Evolutionary conservation across 768 basidiomycete species (phyloP), one percentile per base, ranked within the genome.

Genomic region (Lentinula sp.): DNA sequence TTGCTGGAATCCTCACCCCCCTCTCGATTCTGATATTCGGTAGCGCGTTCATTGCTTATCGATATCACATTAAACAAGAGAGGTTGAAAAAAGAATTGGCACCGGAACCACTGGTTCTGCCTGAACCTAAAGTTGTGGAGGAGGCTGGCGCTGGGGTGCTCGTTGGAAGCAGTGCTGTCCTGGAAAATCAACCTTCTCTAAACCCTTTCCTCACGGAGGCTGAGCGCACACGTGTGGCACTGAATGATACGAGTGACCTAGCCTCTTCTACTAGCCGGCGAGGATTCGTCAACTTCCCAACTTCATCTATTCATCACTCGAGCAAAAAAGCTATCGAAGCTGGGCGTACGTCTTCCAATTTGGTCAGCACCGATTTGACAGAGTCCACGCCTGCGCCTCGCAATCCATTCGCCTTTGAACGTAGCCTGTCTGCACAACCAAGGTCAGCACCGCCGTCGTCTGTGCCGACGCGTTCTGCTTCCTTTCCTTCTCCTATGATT

Each of bases 1-100:
- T 73, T 28, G 70, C 70, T 6, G 77, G 72, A 2, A 69, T 76
- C 18, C 68, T 70, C 18, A 67, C 74, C 2, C 67, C 73, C 8
- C 45, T 75, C 20, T 67, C 74, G 8, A 59, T 71, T 15, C 56
- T 74, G 4, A 57, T 77, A 23, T 56, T 76, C 37, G 64, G 68
- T 10, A 59, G 49, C 13, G 68, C 64, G 3, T 62, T 61, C 20
- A 68, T 68, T 62, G 67, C 61, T 5, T 61, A 59, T 51, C 45
- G 51, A 48, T 62, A 64, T 16, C 53, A 65, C 35, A 61, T 53
- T 48, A 64, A 60, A 23, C 59, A 56, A 20, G 53, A 39, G 2
- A 33, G 48, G 41, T 13, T 57, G 15, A 35, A n/a, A 2, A n/a
- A 45, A 37, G 23, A 61, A 28, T 28, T 51, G 9, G 36, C 57